A percentile compares a stretch with the other conserved stretches of the same genome.
Evolutionary conservation across 176 grass and related monocot species (phyloP).

Genomic region (Cocos nucifera): DNA sequence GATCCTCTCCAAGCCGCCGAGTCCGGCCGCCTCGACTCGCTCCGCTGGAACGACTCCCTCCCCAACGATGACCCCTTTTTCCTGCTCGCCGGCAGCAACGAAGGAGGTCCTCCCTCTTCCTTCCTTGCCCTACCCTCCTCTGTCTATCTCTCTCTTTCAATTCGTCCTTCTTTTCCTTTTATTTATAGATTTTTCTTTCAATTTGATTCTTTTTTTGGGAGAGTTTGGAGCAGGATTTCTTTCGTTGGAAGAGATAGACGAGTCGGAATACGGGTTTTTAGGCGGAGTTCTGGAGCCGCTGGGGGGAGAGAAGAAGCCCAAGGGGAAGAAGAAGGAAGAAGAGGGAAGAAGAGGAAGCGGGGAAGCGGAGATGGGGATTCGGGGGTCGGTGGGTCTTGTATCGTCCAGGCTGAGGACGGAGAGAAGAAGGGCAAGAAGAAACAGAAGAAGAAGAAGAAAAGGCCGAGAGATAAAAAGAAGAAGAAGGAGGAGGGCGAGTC

Average conservation of each 20-base stretch:
- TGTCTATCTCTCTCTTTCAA: not conserved
- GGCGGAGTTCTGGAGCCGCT: slow-evolving; percentile 21
- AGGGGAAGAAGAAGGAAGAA: slow-evolving; percentile 33
- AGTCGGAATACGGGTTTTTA: slow-evolving; percentile 47
- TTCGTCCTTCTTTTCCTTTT: not conserved
- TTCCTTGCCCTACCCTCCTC: not conserved
- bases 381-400: not conserved
- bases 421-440: slow-evolving; percentile 6
- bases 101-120: slow-evolving; percentile 51
- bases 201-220: not conserved
- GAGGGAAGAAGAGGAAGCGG: slow-evolving; percentile 42
- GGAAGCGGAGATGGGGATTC: slow-evolving; percentile 7
- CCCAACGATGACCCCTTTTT: slow-evolving; percentile 48
- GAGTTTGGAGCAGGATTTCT: slow-evolving; percentile 56
- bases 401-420: not conserved
- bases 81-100: slow-evolving; percentile 47
- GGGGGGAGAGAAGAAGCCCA: slow-evolving; percentile 13
- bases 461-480: slow-evolving; percentile 20
- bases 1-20: not conserved
- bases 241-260: slow-evolving; percentile 88
- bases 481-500: slow-evolving; percentile 4
- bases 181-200: slow-evolving; percentile 5
- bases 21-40: not conserved
- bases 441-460: slow-evolving; percentile 48
- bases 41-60: slow-evolving; percentile 25